Base-by-base conservation (phyloP, 2,329 filamentous ascomycete species). In the Dendrostoma leiphaemia region DNA sequence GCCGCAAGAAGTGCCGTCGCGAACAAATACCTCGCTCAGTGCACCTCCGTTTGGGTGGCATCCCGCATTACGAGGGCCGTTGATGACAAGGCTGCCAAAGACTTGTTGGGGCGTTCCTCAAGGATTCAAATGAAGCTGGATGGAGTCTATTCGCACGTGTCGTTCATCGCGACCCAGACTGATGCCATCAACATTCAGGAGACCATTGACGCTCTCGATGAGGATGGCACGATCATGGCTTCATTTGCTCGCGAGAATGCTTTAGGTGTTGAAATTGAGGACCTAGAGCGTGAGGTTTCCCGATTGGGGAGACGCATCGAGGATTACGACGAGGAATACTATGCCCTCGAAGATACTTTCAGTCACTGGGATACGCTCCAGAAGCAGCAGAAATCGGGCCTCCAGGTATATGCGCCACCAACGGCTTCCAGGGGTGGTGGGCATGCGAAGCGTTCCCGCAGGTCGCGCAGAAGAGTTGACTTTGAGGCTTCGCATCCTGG, bases 121-220 rank as follows among this genome's bases (percentile, higher is more conserved):
- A 81, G 79, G 59, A 71, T 77, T 0, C 83, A 86, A 59, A 68
- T 86, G 5, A 80, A 83, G 52, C 80, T 81, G 60, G 83, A 86
- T 55, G 78, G 80, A 2, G 74, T 70, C 0, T 81, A 81, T 49
- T 74, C 69, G 7, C 73, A 69, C 3, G 71, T 86, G 3, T 83
- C 80, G 0, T 86, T 86, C 57, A 80, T 87, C 10, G 85, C 82
- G 63, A 79, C 75, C n/a, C 86, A 84, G 61, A 81, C 80, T 0
- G 84, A 87, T 61, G 80, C 85, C 37, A 81, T 86, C 28, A 24
- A 50, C n/a, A 12, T 48, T 15, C 15, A n/a, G 3, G 51, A 57
- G 3, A 21, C 44, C 2, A 6, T 28, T 1, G 41, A 44, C 9
- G 4, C 51, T 1, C 51, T 53, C 17, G 54, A 57, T 21, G 15